These are phyloP conservation scores for Medicago arabica DNA, from an alignment of 306 rosid genomes.

Conservation along the genomic window DNA sequence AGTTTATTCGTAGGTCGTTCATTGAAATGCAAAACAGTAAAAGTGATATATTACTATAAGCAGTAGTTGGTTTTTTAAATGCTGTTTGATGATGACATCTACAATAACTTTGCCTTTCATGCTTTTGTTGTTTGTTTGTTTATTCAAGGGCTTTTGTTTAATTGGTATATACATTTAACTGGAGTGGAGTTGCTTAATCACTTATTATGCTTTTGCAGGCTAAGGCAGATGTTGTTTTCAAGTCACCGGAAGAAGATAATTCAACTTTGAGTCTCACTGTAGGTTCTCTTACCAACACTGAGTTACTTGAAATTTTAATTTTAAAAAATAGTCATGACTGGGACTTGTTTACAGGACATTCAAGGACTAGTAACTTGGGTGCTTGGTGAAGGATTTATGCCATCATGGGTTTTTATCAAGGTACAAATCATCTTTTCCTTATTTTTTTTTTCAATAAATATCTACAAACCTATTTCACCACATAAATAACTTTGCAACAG, in stretches of 20 bases:
- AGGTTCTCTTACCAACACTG: slow-evolving; percentile 28
- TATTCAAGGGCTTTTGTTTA: slow-evolving; percentile 20
- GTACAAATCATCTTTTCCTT: slow-evolving; percentile 42
- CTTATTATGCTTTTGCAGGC: slow-evolving; percentile 56
- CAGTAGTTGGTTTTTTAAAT: slow-evolving; percentile 20
- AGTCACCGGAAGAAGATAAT: slow-evolving; percentile 61
- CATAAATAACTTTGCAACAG: background rate
- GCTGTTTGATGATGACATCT: background rate
- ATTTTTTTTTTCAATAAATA: slow-evolving; percentile 2
- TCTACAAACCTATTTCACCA: background rate
- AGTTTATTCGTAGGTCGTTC: background rate
- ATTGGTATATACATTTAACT: background rate
- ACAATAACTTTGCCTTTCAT: slow-evolving; percentile 10
- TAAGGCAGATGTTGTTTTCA: slow-evolving; percentile 84
- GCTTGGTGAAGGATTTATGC: slow-evolving; percentile 94
- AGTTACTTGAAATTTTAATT: slow-evolving; percentile 33
- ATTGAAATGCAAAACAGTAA: background rate
- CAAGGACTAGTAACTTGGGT: slow-evolving; percentile 98
- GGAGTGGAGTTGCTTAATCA: slow-evolving; percentile 5
- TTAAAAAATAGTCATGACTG: slow-evolving; percentile 12
- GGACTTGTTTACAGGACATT: slow-evolving; percentile 66
- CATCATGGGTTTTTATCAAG: slow-evolving; percentile 93
- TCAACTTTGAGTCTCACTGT: slow-evolving; percentile 81
- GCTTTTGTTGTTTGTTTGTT: slow-evolving; percentile 26
- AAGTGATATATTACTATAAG: background rate